Evolutionary conservation across 2,329 filamentous ascomycete genomes (phyloP), one percentile per base, ranked within the genome.

Genomic region (Tolypocladium ovalisporum): DNA sequence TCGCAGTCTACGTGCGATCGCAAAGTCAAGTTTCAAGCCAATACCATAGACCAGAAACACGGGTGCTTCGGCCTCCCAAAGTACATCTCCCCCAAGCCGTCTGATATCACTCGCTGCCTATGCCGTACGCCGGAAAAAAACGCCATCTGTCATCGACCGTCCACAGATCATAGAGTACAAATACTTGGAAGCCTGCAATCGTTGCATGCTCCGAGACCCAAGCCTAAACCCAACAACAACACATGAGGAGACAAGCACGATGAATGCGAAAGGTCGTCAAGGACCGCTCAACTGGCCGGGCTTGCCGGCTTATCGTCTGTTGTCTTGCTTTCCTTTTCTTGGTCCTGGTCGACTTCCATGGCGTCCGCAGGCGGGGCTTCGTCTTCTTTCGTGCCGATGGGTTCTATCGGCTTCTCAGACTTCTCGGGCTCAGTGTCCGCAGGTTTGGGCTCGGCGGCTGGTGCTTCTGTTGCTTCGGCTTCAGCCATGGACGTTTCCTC

Each of bases 291-390:
- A 35, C 34, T 54, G 12, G 57, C 53, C 8, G 57, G 42, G 55
- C 64, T 67, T 59, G 57, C 62, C 60, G 65, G 63, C 56, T 65
- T 66, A n/a, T 61, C 56, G 53, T 64, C 63, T 37, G 62, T 62
- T 19, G 61, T 44, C 56, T 66, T 65, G 22, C 65, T 34, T 34
- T 51, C 47, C 58, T 68, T 71, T 13, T 59, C 59, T 52, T 71
- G 67, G 27, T 65, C 64, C 34, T 62, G 56, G 27, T 72, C 71
- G 34, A 71, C 62, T n/a, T 72, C 70, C 68, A 71, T 71, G 34
- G 66, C 65, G 39, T 72, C 71, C 27, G 55, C 53, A 24, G 58
- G 9, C 35, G 52, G 54, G 10, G 34, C 54, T 0, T 57, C 59
- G 34, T 53, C 58, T 37, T 59, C 59, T 29, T 61, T 62, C 2